Base-by-base conservation (phyloP, 495 filamentous ascomycete species). In the Trichoderma orchidacearum region DNA sequence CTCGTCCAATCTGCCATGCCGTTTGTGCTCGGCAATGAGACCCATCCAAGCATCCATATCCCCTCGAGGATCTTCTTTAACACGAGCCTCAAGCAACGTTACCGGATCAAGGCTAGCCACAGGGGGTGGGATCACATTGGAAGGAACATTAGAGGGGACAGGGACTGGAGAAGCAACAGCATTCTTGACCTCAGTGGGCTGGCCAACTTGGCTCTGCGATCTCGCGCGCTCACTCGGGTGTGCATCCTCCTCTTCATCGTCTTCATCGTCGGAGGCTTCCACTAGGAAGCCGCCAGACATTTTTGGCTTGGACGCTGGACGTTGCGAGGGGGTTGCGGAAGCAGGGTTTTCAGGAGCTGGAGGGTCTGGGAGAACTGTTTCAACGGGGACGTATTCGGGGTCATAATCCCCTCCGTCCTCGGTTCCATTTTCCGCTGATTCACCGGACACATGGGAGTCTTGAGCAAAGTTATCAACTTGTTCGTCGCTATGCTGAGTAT, bases 41-140 rank as follows among this genome's bases (percentile, higher is more conserved):
- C 78, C 77, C 61, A 91, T 69, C 93, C 93, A 98, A 15, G 92
- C 89, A 51, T 90, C 83, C 60, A 92, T 76, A 64, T 96, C 93
- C 59, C 91, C 93, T 58, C 85, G 83, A 28, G 94, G 88, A 66
- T 97, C 93, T 61, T 96, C 88, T 58, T 82, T 82, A 64, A 96
- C 85, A 59, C 92, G 79, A 63, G 94, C 89, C 70, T 98, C 90
- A 58, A 96, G 75, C 36, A 92, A 85, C 11, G 89, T 87, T 61
- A 95, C 77, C 54, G 77, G 79, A 69, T 96, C 89, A 70, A 86
- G 80, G 36, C 87, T 82, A 13, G 59, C 61, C 50, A 61, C 62
- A 36, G 63, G 51, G 21, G 63, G 32, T 55, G 59, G 48, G 15
- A 58, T 57, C 50, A 54, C 51, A 17, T 61, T 59, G 27, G 55